phyloP scores from a whole-genome alignment of 2,329 filamentous ascomycete genomes.

The Didymella pomorum region DNA sequence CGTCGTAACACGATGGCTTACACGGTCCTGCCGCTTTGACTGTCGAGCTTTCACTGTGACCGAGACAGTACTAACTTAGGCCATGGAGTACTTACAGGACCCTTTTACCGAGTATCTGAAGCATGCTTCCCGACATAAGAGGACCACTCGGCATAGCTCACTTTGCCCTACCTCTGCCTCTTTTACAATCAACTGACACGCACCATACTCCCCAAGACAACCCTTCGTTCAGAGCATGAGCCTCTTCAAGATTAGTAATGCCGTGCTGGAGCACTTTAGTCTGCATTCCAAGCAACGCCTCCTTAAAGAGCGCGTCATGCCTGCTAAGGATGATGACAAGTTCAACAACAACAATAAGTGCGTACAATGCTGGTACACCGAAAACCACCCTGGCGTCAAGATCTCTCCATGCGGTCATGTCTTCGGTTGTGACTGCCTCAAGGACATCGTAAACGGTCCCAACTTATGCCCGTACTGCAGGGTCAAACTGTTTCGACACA shows the following conservation, averaged over 20 bases:
- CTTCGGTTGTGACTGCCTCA: slow-evolving; percentile 24
- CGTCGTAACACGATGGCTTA: too few species aligned
- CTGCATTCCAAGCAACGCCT: slow-evolving; percentile 16
- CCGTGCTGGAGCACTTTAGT: slow-evolving; percentile 9
- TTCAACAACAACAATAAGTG: slow-evolving; percentile 29
- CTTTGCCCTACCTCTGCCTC: neutral
- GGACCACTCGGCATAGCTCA: fast-evolving
- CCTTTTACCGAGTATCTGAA: neutral
- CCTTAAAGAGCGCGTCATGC: slow-evolving; percentile 17
- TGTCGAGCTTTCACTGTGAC: too few species aligned
- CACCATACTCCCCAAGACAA: neutral
- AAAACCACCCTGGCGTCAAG: slow-evolving; percentile 20
- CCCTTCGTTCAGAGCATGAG: neutral
- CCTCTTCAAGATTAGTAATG: neutral
- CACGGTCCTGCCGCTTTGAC: too few species aligned
- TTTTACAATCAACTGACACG: too few species aligned
- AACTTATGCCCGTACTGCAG: slow-evolving; percentile 25
- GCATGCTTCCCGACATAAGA: too few species aligned
- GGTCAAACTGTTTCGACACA: slow-evolving; percentile 8
- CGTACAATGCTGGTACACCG: slow-evolving; percentile 27
- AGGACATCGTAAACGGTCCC: slow-evolving; percentile 5
- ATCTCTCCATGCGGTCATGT: slow-evolving; percentile 28
- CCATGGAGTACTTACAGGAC: too few species aligned
- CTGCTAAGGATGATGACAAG: slow-evolving; percentile 19
- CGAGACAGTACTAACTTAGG: too few species aligned